Evolutionary conservation across 1,139 yeast species (phyloP), one percentile per base, ranked within the genome.

Genomic region (Sugiyamaella novakii): DNA sequence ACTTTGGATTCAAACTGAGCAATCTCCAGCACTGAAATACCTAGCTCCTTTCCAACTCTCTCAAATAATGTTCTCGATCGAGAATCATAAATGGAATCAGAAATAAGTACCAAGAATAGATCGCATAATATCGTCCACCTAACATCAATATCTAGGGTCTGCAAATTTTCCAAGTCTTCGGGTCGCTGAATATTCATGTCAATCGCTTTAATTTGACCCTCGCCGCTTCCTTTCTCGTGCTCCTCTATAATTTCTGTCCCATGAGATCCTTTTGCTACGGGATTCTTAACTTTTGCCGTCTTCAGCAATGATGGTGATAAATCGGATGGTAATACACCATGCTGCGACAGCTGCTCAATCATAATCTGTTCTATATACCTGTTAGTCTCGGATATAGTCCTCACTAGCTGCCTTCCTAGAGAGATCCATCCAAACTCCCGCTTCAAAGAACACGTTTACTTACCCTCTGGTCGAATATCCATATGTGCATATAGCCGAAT

Each of bases 111-210:
- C 38, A 94, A 71, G 62, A 92, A 89, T 47, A 94, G 69, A 65
- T 94, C 98, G 67, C 98, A 94, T 1, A 92, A 72, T 6, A 92
- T 77, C 0, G 96, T 91, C 98, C 98, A 92, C 31, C 92, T 80
- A 34, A 92, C 78, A 62, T 91, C 96, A 50, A 89, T 79, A 27
- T 83, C 81, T 5, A 83, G 58, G 1, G 67, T 68, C 14, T 69
- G 64, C 36, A 71, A 62, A 19, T 67, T 57, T 27, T 66, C 62
- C 3, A 73, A 59, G 8, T 69, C 69, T 11, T 72, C 73, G 2
- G 76, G 73, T 25, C 65, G 36, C 37, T 57, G 56, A 4, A 65
- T 56, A 24, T 55, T 57, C 18, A 62, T 50, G 8, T 59, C 56
- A 17, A 38, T 43, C 3, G 51, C 50, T 11, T 47, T 44, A 5